Evolutionary conservation across 1,284 basidiomycete genomes (phyloP), one percentile per base, ranked within the genome.

Genomic region (Austroboletus novae-zelandiae): DNA sequence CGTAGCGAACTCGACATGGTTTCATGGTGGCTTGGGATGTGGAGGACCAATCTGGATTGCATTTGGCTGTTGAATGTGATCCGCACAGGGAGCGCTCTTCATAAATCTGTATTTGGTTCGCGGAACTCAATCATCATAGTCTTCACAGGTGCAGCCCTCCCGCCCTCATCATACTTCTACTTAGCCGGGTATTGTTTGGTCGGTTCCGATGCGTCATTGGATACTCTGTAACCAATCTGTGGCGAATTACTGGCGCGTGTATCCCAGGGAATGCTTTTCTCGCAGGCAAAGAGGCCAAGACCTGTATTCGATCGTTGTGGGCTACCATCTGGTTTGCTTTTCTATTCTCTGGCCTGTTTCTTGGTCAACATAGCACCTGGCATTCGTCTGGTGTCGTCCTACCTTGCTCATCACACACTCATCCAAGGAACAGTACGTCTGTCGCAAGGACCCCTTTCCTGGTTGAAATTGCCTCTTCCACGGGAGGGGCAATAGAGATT

Each of bases 1-100:
- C 57, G 55, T 65, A 54, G 58, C 61, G 42, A 69, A 66, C 55
- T 35, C 48, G 54, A 46, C 62, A 62, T 70, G 65, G 68, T 69
- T 69, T 69, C 66, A 43, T n/a, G 66, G 62, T 56, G 62, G 64
- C 25, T 57, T 54, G 64, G 50, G 37, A 51, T 15, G 41, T 59
- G 65, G 65, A 68, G 35, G 4, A 45, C 20, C 53, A 50, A 54
- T 20, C 40, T 49, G 66, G 56, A 56, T 47, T 40, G 55, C 46
- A 49, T 25, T 44, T 57, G 64, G 46, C 37, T 50, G 51, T 52
- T 36, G 66, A 66, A 61, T 64, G 64, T 2, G 56, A 64, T 48
- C 60, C 67, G 60, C 42, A 67, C 65, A 64, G 64, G 65, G 66
- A 54, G 62, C 51, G 55, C 47, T 53, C 41, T 41, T 40, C 31